Conservation (phyloP, 352 stramenopile species). For the Globisporangium carolinianum region DNA sequence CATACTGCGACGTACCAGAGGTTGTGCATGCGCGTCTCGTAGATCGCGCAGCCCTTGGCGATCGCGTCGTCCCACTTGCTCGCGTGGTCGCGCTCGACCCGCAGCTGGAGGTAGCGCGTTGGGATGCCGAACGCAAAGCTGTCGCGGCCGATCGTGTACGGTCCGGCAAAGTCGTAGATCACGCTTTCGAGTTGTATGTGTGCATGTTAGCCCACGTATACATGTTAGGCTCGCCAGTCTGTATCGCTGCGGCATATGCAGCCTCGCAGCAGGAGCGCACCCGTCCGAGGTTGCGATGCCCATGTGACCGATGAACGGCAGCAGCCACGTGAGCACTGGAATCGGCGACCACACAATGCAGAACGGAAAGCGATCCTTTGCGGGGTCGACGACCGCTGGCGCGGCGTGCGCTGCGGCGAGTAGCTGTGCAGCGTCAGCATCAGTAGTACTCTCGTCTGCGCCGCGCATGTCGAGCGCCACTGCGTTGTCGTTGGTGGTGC, state of each 20-base stretch:
- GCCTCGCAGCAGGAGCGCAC: constrained; percentile 16
- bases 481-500: background rate
- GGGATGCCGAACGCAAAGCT: constrained; percentile 84
- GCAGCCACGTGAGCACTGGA: constrained; percentile 86
- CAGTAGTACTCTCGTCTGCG: constrained; percentile 1
- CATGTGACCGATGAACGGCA: constrained; percentile 96
- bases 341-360: constrained; percentile 92
- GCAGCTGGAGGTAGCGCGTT: constrained; percentile 86
- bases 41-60: constrained; percentile 85
- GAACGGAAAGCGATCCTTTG: constrained; percentile 74
- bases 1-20: constrained; percentile 46
- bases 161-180: constrained; percentile 95
- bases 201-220: background rate
- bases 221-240: constrained; percentile 5
- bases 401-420: background rate
- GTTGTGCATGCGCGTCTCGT: constrained; percentile 94
- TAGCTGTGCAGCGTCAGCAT: constrained; percentile 3
- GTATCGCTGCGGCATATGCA: background rate
- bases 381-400: constrained; percentile 18
- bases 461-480: constrained; percentile 10
- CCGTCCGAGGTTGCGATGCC: constrained; percentile 88
- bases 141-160: constrained; percentile 89
- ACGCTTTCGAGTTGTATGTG: constrained; percentile 37
- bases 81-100: constrained; percentile 31
- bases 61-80: constrained; percentile 90